These are phyloP conservation scores for Alloascoidea hylecoeti DNA, from an alignment of 805 yeast species.

Conservation along the genomic window DNA sequence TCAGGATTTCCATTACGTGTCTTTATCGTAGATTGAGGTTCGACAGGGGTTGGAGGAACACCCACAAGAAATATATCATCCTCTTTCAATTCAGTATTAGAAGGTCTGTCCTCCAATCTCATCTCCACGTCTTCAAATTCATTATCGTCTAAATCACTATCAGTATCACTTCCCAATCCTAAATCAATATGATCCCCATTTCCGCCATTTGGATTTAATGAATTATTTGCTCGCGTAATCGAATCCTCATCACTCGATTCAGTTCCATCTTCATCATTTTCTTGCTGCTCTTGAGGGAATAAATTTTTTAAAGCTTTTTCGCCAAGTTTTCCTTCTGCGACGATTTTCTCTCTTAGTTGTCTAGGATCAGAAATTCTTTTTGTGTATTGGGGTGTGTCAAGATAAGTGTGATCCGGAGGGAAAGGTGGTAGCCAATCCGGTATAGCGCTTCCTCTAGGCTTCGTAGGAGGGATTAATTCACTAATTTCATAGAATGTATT, in stretches of 20 bases:
- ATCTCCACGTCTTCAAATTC: not conserved
- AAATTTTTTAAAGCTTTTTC: conserved; percentile 46
- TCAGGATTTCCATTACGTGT: too few relatives aligned
- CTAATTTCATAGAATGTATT: not conserved
- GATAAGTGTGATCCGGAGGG: conserved; percentile 74
- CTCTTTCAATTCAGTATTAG: not conserved
- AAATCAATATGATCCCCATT: not conserved
- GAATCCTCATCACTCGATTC: not conserved
- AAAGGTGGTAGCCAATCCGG: conserved; percentile 56
- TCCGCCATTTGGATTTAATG: not conserved
- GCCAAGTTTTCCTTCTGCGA: conserved; percentile 51
- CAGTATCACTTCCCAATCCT: not conserved
- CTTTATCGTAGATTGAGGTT: too few relatives aligned
- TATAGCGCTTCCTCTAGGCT: not conserved
- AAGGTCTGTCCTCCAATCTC: not conserved
- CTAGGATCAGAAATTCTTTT: conserved; percentile 45
- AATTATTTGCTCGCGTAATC: not conserved
- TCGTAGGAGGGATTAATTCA: not conserved
- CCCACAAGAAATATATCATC: not conserved
- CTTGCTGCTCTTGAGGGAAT: conserved; percentile 9
- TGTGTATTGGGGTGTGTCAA: conserved; percentile 45
- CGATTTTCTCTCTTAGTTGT: conserved; percentile 41
- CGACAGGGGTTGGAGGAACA: not conserved
- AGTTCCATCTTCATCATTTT: not conserved
- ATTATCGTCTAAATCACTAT: not conserved